These are phyloP conservation scores for Aegilops speltoides DNA, from an alignment of 176 grass and related monocot genomes.

Conservation along the genomic window DNA sequence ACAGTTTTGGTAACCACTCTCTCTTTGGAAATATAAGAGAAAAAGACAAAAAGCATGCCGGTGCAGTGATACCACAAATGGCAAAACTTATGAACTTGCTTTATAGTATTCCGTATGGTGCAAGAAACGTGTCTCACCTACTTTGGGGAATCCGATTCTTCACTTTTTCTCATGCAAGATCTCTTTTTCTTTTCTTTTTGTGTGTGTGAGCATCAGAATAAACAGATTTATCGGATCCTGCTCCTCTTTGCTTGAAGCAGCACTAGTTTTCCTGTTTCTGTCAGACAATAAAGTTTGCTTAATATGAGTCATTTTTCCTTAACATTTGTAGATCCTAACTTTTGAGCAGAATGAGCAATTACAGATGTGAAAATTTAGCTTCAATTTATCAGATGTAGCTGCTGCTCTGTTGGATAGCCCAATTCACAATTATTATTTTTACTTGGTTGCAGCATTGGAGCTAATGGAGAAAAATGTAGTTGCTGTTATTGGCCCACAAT, in stretches of 20 bases:
- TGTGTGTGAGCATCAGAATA: slow-evolving; percentile 1
- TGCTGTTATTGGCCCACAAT: slow-evolving; percentile 73
- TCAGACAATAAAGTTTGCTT: neutral
- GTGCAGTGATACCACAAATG: slow-evolving; percentile 13
- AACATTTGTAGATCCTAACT: no score
- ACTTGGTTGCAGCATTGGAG: slow-evolving; percentile 51
- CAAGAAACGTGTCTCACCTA: slow-evolving; percentile 19
- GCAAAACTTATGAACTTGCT: slow-evolving; percentile 19
- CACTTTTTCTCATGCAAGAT: slow-evolving; percentile 33
- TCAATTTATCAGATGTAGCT: neutral
- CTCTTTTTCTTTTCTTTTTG: neutral
- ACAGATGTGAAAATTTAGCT: neutral
- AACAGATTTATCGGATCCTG: neutral
- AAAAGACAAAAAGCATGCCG: slow-evolving; percentile 35
- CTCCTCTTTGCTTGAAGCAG: neutral
- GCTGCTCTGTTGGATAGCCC: slow-evolving; percentile 7
- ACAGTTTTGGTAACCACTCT: neutral
- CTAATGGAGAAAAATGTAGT: slow-evolving; percentile 67
- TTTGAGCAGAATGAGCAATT: slow-evolving; percentile 4
- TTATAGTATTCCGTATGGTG: slow-evolving; percentile 3
- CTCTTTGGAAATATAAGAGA: slow-evolving; percentile 15
- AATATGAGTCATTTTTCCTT: neutral
- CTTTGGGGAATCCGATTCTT: slow-evolving; percentile 17
- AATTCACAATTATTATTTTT: slow-evolving; percentile 24
- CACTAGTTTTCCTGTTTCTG: neutral